These are phyloP conservation scores for Tolypocladium inflatum DNA, from an alignment of 2,329 filamentous ascomycete species.

Conservation along the genomic window DNA sequence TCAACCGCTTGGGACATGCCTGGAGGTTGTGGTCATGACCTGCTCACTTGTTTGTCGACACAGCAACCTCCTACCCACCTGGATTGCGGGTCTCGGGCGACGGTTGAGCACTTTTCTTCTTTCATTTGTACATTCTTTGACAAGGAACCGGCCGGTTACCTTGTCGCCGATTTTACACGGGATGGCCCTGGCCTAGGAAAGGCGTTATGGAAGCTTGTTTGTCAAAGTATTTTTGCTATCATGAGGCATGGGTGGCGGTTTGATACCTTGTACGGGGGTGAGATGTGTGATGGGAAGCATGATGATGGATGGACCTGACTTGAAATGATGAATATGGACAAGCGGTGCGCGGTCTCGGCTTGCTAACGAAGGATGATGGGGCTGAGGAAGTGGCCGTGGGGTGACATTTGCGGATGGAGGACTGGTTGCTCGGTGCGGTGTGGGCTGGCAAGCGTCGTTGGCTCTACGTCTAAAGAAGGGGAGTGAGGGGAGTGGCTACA, in stretches of 20 bases:
- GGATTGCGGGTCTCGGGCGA: not conserved
- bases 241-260: not conserved
- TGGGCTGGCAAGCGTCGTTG: not conserved
- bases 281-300: not conserved
- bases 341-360: not conserved
- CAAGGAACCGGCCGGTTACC: not conserved
- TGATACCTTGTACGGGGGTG: constrained; percentile 3
- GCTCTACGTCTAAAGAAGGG: not conserved
- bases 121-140: constrained; percentile 2
- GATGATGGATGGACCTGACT: not conserved
- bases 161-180: constrained; percentile 4
- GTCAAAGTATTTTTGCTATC: not conserved
- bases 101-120: not conserved
- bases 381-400: not conserved
- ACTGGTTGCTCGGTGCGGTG: not conserved
- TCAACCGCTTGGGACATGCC: not conserved
- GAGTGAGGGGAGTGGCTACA: not conserved
- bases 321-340: not conserved
- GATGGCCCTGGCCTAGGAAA: constrained; percentile 7
- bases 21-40: not conserved
- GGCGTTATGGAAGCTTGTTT: constrained; percentile 10
- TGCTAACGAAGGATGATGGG: not conserved
- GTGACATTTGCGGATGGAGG: not conserved
- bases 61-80: not conserved
- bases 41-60: not conserved